Evolutionary conservation across 2,329 filamentous ascomycete genomes (phyloP), one percentile per base, ranked within the genome.

Genomic region (Trichoderma sp.): DNA sequence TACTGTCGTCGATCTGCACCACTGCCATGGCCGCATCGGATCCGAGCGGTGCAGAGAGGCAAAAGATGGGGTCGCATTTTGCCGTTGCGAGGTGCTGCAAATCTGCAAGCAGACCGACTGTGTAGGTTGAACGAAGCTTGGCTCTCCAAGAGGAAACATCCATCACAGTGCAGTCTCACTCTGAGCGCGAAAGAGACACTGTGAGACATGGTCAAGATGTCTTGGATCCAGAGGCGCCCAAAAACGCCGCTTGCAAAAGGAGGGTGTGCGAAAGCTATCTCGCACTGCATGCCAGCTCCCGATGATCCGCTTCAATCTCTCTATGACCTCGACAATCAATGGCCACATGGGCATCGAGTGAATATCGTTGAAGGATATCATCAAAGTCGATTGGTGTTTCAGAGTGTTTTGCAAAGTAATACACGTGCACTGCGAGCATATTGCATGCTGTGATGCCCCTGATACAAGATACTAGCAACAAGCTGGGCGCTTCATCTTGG

Each of bases 51-150:
- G 25, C 32, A 42, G 15, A 64, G 61, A 64, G 61, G 61, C 61
- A 64, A 64, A 64, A 64, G 34, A 50, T 56, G 61, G 61, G 61
- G 61, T 64, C n/a, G 50, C 35, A 56, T 35, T 54, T 53, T 29
- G 48, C 48, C 59, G 45, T 25, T n/a, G 25, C 10, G 25, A 56
- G 22, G n/a, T 45, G 25, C 25, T 54, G 52, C 52, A 42, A 17
- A n/a, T 27, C 45, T 63, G 32, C 32, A 22, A 53, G 34, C 64
- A 59, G 52, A 32, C 64, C 29, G 37, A 22, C 35, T 34, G 32
- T 42, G 6, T 8, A 45, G 48, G 8, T 22, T 25, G 25, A 42
- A 13, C 61, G 32, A 56, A 56, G 48, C 50, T n/a, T n/a, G n/a
- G n/a, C n/a, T 63, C 10, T 58, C 52, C 13, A 27, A 17, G 37